Evolutionary conservation across 2,329 filamentous ascomycete genomes (phyloP).

Genomic region (Dactylellina parvicollis): DNA sequence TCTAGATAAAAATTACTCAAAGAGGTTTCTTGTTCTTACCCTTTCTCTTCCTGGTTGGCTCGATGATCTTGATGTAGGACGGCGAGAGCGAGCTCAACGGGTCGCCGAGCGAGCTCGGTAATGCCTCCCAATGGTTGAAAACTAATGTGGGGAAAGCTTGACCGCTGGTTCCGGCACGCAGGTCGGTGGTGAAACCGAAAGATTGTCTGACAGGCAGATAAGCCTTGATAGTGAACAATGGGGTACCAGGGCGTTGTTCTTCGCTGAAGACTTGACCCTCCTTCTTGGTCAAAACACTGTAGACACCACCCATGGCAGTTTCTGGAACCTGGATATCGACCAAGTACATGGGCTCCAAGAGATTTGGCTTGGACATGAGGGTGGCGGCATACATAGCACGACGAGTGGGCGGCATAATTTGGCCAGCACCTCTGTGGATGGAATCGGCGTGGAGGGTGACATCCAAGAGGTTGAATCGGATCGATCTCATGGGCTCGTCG

Average conservation of each 20-base stretch:
- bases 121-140: constrained; percentile 98
- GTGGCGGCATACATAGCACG: constrained; percentile 95
- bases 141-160: constrained; percentile 99
- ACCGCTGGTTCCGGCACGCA: constrained; percentile 89
- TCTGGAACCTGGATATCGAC: constrained; percentile 99
- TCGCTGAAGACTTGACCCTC: constrained; percentile 99
- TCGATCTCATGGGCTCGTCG: constrained; percentile 96
- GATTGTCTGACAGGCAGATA: constrained; percentile 97
- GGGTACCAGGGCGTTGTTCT: constrained; percentile 97
- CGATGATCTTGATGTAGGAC: no score
- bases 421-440: constrained; percentile 99
- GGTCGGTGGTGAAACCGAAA: constrained; percentile 98
- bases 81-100: constrained; percentile 83
- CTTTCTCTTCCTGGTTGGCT: constrained; percentile 95
- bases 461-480: constrained; percentile 99
- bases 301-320: constrained; percentile 99
- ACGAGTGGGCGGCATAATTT: constrained; percentile 97
- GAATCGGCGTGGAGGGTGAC: constrained; percentile 99
- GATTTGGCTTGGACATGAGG: constrained; percentile 87
- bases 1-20: constrained; percentile 68
- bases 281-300: constrained; percentile 95
- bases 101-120: constrained; percentile 81
- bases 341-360: constrained; percentile 97
- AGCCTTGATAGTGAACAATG: constrained; percentile 99
- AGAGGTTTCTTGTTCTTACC: constrained; percentile 66